Percentiles rank a stretch among this genome's conserved stretches.
Conservation (phyloP, 495 filamentous ascomycete genomes). For the Saxophila tyrrhenica region DNA sequence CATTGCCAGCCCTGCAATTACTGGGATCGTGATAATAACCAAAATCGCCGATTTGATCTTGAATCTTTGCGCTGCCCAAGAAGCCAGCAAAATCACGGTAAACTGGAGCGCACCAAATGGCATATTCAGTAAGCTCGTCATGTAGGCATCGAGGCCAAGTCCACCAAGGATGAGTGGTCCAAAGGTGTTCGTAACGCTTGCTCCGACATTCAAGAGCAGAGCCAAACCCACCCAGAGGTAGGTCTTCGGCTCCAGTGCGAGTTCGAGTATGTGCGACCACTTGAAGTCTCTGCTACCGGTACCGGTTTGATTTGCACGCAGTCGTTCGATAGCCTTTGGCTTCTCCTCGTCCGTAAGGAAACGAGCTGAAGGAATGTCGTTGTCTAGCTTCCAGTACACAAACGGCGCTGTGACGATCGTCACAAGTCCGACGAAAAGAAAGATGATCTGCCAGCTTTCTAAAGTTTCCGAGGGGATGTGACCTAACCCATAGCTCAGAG, state of each 20-base stretch:
- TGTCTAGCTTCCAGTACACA: conserved; percentile 37
- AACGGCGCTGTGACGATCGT: conserved; percentile 36
- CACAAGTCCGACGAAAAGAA: conserved; percentile 40
- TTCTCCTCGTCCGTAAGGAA: conserved; percentile 17
- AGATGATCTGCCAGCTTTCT: conserved; percentile 49
- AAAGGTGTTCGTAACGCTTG: conserved; percentile 36
- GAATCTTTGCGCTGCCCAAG: conserved; percentile 35
- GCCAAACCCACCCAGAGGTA: conserved; percentile 42
- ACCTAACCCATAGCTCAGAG: conserved; percentile 40
- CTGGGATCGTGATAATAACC: conserved; percentile 39
- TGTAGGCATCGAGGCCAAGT: conserved; percentile 46
- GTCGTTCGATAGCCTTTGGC: conserved; percentile 18
- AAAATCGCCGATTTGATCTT: conserved; percentile 42
- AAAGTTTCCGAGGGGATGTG: conserved; percentile 42
- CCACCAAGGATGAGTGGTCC: conserved; percentile 52
- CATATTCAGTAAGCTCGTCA: conserved; percentile 40
- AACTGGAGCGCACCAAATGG: conserved; percentile 40
- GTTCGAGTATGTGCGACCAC: conserved; percentile 36
- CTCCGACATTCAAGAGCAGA: conserved; percentile 50
- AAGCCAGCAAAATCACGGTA: conserved; percentile 32
- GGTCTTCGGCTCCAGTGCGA: conserved; percentile 37
- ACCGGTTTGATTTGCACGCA: conserved; percentile 20
- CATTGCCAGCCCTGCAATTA: conserved; percentile 45
- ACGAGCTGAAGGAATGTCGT: conserved; percentile 33
- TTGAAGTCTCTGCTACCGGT: conserved; percentile 36